Evolutionary conservation across 139 green algal genomes (phyloP).

Genomic region (Choricystis sp.): DNA sequence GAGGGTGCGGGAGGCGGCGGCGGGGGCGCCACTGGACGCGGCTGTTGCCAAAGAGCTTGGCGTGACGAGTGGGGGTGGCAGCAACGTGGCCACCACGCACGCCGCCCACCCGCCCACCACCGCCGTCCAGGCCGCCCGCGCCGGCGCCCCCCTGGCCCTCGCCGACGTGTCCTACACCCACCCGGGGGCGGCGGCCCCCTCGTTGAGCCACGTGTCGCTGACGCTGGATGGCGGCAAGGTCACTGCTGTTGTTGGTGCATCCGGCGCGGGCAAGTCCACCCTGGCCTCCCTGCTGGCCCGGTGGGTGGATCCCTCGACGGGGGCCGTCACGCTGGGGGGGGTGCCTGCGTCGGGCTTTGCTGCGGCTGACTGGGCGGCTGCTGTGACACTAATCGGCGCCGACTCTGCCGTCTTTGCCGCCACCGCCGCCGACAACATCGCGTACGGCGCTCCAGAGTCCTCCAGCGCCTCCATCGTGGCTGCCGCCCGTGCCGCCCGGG

Average conservation of each 20-base stretch:
- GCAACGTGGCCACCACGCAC: too few relatives aligned
- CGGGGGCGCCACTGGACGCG: constrained; percentile 35
- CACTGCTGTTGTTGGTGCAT: constrained; percentile 69
- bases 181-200: constrained; percentile 34
- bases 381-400: constrained; percentile 55
- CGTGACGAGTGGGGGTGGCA: too few relatives aligned
- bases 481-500: constrained; percentile 43
- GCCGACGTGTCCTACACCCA: constrained; percentile 53
- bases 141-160: constrained; percentile 36
- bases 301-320: constrained; percentile 28
- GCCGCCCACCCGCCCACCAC: not conserved
- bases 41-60: constrained; percentile 51
- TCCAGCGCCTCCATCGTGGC: constrained; percentile 22
- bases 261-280: constrained; percentile 67
- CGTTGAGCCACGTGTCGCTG: constrained; percentile 44
- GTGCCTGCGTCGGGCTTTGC: constrained; percentile 23
- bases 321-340: constrained; percentile 22
- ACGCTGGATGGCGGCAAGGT: constrained; percentile 47
- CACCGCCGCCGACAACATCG: constrained; percentile 77
- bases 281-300: constrained; percentile 56
- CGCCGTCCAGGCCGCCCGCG: constrained; percentile 21
- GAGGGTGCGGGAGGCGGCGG: constrained; percentile 34
- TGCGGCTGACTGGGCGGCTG: constrained; percentile 40
- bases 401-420: constrained; percentile 70
- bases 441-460: constrained; percentile 36